A percentile compares a stretch with the other conserved stretches of the same genome.
Conservation (phyloP, 345 rosid genomes). For the Aethionema arabicum region DNA sequence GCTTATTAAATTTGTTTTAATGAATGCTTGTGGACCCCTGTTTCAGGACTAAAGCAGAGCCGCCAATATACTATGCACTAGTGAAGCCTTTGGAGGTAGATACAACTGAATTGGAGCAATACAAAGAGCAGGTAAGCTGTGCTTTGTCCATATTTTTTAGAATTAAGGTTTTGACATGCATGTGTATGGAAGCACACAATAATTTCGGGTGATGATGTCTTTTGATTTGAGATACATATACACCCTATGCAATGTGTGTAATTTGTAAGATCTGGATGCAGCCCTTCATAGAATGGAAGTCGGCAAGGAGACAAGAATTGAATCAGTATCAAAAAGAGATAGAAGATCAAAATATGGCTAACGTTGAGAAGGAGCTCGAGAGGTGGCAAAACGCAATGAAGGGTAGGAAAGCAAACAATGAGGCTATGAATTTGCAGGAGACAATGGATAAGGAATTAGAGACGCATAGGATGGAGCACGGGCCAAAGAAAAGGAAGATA, state of each 20-base stretch:
- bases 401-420: constrained; percentile 58
- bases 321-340: constrained; percentile 81
- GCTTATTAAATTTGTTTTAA: constrained; percentile 17
- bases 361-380: constrained; percentile 90
- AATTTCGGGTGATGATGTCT: background rate
- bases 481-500: constrained; percentile 88
- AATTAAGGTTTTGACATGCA: constrained; percentile 19
- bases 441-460: constrained; percentile 98
- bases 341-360: constrained; percentile 57
- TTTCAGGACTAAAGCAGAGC: constrained; percentile 91
- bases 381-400: constrained; percentile 93
- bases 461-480: constrained; percentile 89
- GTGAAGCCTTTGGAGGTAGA: constrained; percentile 67
- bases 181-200: background rate
- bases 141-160: background rate
- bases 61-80: constrained; percentile 73
- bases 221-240: background rate
- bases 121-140: constrained; percentile 61
- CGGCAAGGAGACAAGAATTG: constrained; percentile 70
- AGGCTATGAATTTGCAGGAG: constrained; percentile 69
- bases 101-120: constrained; percentile 50
- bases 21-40: constrained; percentile 34
- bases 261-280: constrained; percentile 33
- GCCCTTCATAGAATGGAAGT: constrained; percentile 77
- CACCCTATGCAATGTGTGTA: background rate